phyloP scores from a whole-genome alignment of 371 early-diverging fungal species.

The Mortierella sp. region DNA sequence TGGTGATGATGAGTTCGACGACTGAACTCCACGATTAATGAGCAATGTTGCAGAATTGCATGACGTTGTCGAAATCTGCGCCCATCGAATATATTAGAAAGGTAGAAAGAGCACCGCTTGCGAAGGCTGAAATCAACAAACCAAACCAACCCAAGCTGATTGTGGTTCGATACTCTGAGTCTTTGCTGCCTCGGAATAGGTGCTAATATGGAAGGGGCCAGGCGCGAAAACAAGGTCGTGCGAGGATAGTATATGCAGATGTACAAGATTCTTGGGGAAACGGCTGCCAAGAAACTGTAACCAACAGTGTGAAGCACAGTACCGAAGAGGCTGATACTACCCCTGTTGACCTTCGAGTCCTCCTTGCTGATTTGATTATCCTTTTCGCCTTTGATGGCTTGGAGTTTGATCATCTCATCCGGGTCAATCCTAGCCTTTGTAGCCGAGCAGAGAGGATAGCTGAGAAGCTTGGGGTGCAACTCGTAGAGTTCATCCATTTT shows the following conservation, averaged over 20 bases:
- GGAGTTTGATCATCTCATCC: conserved; percentile 15
- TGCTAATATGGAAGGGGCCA: conserved; percentile 79
- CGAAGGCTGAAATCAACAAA: conserved; percentile 55
- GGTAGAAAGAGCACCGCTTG: not conserved
- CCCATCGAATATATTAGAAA: too few species aligned
- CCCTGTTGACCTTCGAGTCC: not conserved
- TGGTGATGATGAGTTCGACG: too few species aligned
- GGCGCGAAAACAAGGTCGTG: conserved; percentile 75
- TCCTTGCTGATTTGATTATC: not conserved
- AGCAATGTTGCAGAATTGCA: too few species aligned
- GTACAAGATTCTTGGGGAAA: conserved; percentile 64
- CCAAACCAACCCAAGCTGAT: conserved; percentile 69
- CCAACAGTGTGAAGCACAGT: conserved; percentile 71
- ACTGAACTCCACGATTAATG: too few species aligned
- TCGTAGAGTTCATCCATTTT: conserved; percentile 85
- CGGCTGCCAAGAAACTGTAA: conserved; percentile 16
- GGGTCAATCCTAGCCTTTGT: conserved; percentile 30
- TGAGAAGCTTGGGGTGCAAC: conserved; percentile 60
- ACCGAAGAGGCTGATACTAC: conserved; percentile 20
- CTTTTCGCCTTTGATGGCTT: conserved; percentile 65
- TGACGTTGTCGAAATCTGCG: too few species aligned
- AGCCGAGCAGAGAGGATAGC: conserved; percentile 27
- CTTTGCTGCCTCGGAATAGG: conserved; percentile 42
- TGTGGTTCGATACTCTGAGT: conserved; percentile 39
- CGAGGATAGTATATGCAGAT: conserved; percentile 80